phyloP scores from a whole-genome alignment of 306 rosid genomes.

The Dryas alaskensis region DNA sequence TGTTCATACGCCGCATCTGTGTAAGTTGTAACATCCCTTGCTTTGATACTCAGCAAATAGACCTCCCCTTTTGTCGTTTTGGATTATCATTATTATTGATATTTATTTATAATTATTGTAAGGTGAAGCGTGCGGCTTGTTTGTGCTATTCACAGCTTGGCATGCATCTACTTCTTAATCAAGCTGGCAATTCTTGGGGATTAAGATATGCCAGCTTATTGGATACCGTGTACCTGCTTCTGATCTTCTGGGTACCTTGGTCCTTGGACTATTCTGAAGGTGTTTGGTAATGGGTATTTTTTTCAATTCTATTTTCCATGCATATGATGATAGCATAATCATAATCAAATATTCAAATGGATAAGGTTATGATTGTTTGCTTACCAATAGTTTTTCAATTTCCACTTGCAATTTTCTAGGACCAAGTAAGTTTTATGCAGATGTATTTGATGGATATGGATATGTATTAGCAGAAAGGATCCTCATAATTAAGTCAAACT shows the following conservation, averaged over 20 bases:
- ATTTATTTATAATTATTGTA: constrained; percentile 2
- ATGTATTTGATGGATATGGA: not conserved
- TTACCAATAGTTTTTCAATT: not conserved
- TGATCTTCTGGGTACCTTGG: not conserved
- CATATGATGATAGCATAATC: not conserved
- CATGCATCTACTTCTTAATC: constrained; percentile 7
- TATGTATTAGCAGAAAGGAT: not conserved
- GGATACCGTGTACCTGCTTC: not conserved
- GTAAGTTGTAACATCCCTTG: constrained; percentile 16
- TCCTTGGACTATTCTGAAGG: not conserved
- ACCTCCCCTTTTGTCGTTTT: constrained; percentile 17
- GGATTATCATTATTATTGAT: not conserved
- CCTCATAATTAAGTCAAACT: not conserved
- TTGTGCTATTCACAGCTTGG: not conserved
- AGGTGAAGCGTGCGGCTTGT: constrained; percentile 48
- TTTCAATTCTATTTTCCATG: not conserved
- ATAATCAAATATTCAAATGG: not conserved
- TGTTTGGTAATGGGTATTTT: not conserved
- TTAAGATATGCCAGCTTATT: constrained; percentile 30
- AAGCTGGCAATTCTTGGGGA: constrained; percentile 33
- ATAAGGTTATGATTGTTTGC: not conserved
- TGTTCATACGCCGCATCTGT: constrained; percentile 8
- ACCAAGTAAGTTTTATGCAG: not conserved
- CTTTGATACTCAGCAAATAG: constrained; percentile 7
- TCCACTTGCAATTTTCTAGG: not conserved